Evolutionary conservation across 2,329 filamentous ascomycete genomes (phyloP).

Genomic region (Fusarium guadeloupense): DNA sequence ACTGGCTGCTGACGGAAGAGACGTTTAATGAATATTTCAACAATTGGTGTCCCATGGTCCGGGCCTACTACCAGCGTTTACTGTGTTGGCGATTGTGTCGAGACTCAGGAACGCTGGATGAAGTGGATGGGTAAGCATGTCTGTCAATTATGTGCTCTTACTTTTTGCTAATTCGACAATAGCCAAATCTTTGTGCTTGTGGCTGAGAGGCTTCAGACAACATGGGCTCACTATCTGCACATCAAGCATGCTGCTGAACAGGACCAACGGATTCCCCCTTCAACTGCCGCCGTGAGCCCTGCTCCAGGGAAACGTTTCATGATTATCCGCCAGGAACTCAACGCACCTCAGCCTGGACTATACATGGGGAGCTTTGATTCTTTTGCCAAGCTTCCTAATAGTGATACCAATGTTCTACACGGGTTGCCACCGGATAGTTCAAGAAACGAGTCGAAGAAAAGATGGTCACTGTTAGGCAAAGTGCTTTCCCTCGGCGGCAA

Average conservation of each 20-base stretch:
- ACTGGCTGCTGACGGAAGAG: constrained; percentile 78
- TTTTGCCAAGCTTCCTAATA: constrained; percentile 46
- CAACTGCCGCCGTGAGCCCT: constrained; percentile 83
- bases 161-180: constrained; percentile 38
- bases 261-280: constrained; percentile 66
- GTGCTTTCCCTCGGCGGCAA: constrained; percentile 57
- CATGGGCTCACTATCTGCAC: constrained; percentile 83
- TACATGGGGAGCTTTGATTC: constrained; percentile 60
- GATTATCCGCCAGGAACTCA: constrained; percentile 83
- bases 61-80: constrained; percentile 90
- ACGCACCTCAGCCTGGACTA: constrained; percentile 57
- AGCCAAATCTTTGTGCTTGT: constrained; percentile 76
- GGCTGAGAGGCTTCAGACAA: constrained; percentile 72
- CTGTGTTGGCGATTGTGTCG: constrained; percentile 89
- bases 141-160: not conserved
- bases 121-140: constrained; percentile 71
- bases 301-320: constrained; percentile 86
- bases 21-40: constrained; percentile 86
- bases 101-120: constrained; percentile 72
- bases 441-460: constrained; percentile 61
- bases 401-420: constrained; percentile 35
- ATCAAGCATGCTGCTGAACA: constrained; percentile 73
- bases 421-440: constrained; percentile 41
- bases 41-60: constrained; percentile 96
- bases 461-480: constrained; percentile 71